Base-by-base conservation (phyloP, 2,329 filamentous ascomycete species). In the Penicillium palitans region DNA sequence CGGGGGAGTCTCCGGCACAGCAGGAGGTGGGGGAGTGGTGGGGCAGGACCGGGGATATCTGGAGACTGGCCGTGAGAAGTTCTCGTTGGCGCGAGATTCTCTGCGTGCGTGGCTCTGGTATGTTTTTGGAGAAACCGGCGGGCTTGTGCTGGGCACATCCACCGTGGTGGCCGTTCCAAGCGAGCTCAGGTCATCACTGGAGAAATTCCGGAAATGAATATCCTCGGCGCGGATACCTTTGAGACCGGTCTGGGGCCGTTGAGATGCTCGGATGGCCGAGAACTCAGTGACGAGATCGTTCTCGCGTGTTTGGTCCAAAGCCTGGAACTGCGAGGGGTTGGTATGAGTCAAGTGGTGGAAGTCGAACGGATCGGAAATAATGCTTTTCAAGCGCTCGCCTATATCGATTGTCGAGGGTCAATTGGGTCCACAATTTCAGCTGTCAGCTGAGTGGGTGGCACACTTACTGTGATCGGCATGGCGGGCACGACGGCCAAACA, bases 321-420 rank as follows among this genome's bases (percentile, higher is more conserved):
- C 75, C 33, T 81, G 78, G 56, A 86, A 79, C 56, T 87, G 81
- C 25, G 80, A 72, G 25, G 81, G 80, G 56, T 81, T 80, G 29
- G 84, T 84, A 67, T 87, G 84, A 37, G 83, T 84, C 52, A 88
- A 72, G 66, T 87, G 85, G 61, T 87, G 84, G 67, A 88, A 88
- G 65, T 86, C 83, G 70, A 85, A 88, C 1, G 85, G 85, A 57
- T 80, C 80, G 0, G 85, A 88, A 52, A 87, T 87, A 57, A 76
- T 75, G 42, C 72, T 74, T 68, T 83, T 83, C 53, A 78, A 56
- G 21, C 72, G 71, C 54, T 75, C 72, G 63, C 75, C 76, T 79
- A 61, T 7, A 37, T 46, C 42, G 62, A 53, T 31, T 29, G 25
- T 55, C 48, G 41, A 45, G 47, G 56, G 48, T 55, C 39, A 44